A percentile compares a stretch with the other conserved stretches of the same genome.
phyloP scores from a whole-genome alignment of 2,329 filamentous ascomycete species.

The Hymenoscyphus albidus region DNA sequence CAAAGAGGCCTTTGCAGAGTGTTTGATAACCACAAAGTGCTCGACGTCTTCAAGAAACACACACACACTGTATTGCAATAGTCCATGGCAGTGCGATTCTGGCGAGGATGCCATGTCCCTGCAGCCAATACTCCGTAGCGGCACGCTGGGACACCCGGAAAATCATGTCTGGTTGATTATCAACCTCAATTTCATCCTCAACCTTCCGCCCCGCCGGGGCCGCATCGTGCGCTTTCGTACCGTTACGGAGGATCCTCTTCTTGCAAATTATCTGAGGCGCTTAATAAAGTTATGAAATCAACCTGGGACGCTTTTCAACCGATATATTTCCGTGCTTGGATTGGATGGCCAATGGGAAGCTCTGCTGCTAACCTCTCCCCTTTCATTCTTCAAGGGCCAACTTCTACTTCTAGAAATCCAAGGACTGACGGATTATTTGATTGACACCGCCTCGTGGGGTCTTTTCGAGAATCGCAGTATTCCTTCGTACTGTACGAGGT shows the following conservation, averaged over 20 bases:
- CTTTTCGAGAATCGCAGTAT: no score
- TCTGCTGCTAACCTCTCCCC: neutral
- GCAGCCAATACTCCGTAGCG: neutral
- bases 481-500: no score
- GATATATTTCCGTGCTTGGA: neutral
- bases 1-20: neutral
- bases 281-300: neutral
- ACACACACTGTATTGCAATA: neutral
- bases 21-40: neutral
- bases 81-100: neutral
- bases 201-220: neutral
- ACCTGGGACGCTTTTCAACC: neutral
- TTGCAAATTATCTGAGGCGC: neutral
- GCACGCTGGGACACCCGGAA: slow-evolving; percentile 2
- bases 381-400: neutral
- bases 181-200: neutral
- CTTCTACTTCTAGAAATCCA: no score
- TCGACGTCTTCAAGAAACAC: no score
- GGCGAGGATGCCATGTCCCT: neutral
- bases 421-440: no score
- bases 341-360: neutral
- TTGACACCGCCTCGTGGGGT: no score
- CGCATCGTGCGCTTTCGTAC: slow-evolving; percentile 4
- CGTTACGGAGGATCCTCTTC: neutral
- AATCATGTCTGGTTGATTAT: slow-evolving; percentile 1